These are phyloP conservation scores for Penicillium aurantiogriseum DNA, from an alignment of 2,329 filamentous ascomycete species.

Conservation along the genomic window DNA sequence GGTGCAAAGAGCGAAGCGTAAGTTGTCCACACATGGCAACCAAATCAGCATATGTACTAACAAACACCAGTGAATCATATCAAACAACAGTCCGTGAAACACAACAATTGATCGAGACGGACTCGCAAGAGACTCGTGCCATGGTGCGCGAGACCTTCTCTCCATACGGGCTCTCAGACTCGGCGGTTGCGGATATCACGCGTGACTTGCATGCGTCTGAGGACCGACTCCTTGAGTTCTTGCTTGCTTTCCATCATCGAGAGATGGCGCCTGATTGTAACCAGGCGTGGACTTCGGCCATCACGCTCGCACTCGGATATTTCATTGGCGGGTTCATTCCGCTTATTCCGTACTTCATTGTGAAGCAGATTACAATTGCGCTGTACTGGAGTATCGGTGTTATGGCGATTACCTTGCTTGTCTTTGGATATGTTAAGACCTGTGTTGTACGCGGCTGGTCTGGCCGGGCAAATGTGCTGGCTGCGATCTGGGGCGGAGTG, in stretches of 20 bases:
- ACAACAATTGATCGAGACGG: conserved; percentile 39
- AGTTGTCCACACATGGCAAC: conserved; percentile 16
- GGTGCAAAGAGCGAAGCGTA: conserved; percentile 55
- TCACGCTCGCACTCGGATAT: conserved; percentile 68
- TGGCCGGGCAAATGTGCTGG: conserved; percentile 48
- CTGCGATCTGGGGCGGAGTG: conserved; percentile 58
- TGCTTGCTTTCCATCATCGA: conserved; percentile 50
- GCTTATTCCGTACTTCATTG: conserved; percentile 67
- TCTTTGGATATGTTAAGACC: conserved; percentile 47
- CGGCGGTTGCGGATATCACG: conserved; percentile 38
- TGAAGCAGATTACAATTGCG: conserved; percentile 46
- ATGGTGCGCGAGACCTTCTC: conserved; percentile 45
- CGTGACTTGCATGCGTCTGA: conserved; percentile 38
- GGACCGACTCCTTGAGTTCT: conserved; percentile 46
- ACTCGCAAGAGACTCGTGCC: conserved; percentile 36
- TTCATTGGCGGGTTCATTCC: conserved; percentile 70
- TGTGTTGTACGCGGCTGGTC: conserved; percentile 48
- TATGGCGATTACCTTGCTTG: conserved; percentile 43
- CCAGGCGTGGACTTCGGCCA: conserved; percentile 53
- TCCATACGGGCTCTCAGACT: conserved; percentile 41
- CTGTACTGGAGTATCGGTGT: conserved; percentile 50
- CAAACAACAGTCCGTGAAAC: conserved; percentile 47
- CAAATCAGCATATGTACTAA: not conserved
- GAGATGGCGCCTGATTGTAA: conserved; percentile 46
- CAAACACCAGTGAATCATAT: conserved; percentile 42